These are phyloP conservation scores for Eucalyptus marginata DNA, from an alignment of 345 rosid genomes.

Conservation along the genomic window DNA sequence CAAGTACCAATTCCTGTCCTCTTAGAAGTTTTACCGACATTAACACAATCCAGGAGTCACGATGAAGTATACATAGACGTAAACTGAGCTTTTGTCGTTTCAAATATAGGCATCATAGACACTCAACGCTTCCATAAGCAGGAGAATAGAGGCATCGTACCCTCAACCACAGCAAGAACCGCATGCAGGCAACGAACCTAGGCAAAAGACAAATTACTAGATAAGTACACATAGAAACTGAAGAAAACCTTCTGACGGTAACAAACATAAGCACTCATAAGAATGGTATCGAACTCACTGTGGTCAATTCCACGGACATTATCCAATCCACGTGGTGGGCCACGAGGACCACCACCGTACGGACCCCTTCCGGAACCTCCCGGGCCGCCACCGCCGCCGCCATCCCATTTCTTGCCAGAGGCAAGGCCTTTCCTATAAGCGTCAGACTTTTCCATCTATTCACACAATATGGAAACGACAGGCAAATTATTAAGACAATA, in stretches of 20 bases:
- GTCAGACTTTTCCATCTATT: conserved; percentile 82
- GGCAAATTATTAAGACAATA: not conserved
- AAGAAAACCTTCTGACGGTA: not conserved
- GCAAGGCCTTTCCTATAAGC: conserved; percentile 52
- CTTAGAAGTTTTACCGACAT: not conserved
- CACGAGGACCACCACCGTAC: conserved; percentile 52
- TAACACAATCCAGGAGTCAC: not conserved
- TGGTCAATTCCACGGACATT: conserved; percentile 70
- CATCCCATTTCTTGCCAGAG: conserved; percentile 84
- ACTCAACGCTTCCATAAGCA: not conserved
- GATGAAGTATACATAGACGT: not conserved
- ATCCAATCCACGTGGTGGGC: conserved; percentile 72
- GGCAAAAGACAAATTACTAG: not conserved
- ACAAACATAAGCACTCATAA: not conserved
- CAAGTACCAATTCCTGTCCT: not conserved
- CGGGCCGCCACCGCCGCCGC: conserved; percentile 23
- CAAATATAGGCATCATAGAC: not conserved
- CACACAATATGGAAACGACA: not conserved
- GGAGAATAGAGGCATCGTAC: not conserved
- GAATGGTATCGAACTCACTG: conserved; percentile 19
- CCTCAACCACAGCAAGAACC: conserved; percentile 61
- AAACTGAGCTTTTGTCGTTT: not conserved
- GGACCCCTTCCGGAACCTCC: conserved; percentile 81
- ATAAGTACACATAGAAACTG: not conserved
- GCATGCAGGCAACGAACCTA: conserved; percentile 72